Evolutionary conservation across 768 basidiomycete genomes (phyloP).

Genomic region (Dentipellis sp.): DNA sequence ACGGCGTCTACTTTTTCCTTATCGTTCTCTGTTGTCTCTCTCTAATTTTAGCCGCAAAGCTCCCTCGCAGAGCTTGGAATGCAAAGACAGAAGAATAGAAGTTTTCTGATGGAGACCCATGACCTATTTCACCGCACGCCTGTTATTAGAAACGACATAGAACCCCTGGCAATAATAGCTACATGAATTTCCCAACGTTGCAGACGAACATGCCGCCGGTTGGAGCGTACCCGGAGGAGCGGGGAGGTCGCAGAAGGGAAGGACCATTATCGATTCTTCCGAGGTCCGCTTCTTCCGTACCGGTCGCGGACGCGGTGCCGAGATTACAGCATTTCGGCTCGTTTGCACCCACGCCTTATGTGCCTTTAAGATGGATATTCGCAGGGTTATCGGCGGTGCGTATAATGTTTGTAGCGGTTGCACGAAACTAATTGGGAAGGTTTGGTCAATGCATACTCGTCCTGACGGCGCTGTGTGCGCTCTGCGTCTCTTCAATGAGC

Average conservation of each 20-base stretch:
- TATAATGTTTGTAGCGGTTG: not conserved
- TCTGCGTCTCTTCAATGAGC: not conserved
- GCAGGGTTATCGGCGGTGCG: not conserved
- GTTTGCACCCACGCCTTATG: too few species aligned
- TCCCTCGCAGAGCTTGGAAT: slow-evolving; percentile 17
- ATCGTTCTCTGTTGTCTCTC: slow-evolving; percentile 7
- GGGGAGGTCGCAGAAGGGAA: not conserved
- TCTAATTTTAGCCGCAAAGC: slow-evolving; percentile 10
- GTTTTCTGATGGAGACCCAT: not conserved
- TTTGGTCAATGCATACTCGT: not conserved
- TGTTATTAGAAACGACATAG: slow-evolving; percentile 1
- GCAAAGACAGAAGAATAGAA: slow-evolving; percentile 4
- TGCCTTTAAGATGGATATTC: too few species aligned
- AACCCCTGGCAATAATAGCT: not conserved
- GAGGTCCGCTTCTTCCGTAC: not conserved
- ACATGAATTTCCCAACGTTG: not conserved
- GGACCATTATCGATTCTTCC: not conserved
- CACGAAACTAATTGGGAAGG: not conserved
- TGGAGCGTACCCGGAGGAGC: not conserved
- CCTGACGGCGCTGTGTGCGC: not conserved
- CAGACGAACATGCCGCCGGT: not conserved
- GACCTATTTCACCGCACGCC: not conserved
- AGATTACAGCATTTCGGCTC: too few species aligned
- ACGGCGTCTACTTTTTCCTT: slow-evolving; percentile 27
- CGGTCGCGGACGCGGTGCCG: too few species aligned